These are phyloP conservation scores for Spergularia bocconei DNA, from an alignment of 148 eudicot genomes.

Conservation along the genomic window DNA sequence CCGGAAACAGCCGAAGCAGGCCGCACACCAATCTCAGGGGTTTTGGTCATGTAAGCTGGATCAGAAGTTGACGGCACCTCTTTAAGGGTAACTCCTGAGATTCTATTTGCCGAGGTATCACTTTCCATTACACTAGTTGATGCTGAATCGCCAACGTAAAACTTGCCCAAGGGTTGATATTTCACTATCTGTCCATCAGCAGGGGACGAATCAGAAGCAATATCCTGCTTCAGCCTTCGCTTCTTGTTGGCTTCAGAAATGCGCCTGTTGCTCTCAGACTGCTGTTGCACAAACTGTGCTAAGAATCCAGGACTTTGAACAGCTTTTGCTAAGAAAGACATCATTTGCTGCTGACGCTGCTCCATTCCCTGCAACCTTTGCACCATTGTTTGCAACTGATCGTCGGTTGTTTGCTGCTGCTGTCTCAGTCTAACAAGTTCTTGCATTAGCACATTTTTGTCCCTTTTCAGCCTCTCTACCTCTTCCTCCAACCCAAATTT, in stretches of 20 bases:
- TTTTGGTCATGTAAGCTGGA: conserved; percentile 16
- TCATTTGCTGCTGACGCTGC: conserved; percentile 70
- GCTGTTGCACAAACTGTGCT: conserved; percentile 68
- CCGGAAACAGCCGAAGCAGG: conserved; percentile 27
- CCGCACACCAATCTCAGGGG: conserved; percentile 18
- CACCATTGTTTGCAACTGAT: conserved; percentile 53
- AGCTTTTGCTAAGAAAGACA: conserved; percentile 70
- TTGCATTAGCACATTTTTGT: conserved; percentile 71
- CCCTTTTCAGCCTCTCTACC: conserved; percentile 69
- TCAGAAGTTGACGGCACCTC: conserved; percentile 44
- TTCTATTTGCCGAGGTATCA: conserved; percentile 23
- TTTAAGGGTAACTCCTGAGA: conserved; percentile 44
- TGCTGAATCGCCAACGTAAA: conserved; percentile 34
- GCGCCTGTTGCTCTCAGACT: conserved; percentile 47
- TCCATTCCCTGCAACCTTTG: conserved; percentile 68
- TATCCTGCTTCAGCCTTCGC: conserved; percentile 53
- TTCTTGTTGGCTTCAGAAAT: conserved; percentile 60
- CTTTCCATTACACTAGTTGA: conserved; percentile 27
- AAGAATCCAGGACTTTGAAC: conserved; percentile 65
- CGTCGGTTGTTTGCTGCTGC: conserved; percentile 65
- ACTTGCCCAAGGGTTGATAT: conserved; percentile 43
- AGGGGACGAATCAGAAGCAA: conserved; percentile 26
- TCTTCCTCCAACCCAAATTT: conserved; percentile 72
- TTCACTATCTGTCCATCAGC: conserved; percentile 61
- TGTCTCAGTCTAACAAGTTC: conserved; percentile 64